Base-by-base conservation (phyloP, 306 rosid species). In the Canavalia ensiformis region DNA sequence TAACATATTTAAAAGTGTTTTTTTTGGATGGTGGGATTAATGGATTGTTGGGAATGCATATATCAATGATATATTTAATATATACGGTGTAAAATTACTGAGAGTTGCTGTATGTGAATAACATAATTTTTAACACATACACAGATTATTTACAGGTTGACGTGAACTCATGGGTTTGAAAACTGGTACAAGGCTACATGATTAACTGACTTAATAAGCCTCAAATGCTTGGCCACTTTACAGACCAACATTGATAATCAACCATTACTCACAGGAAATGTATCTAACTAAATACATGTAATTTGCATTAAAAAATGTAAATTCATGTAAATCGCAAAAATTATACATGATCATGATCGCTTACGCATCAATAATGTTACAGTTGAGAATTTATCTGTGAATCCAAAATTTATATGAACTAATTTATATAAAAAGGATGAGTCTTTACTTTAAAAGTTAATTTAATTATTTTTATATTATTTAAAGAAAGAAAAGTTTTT, bases 301-400 rank as follows among this genome's bases (percentile, higher is more conserved):
- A 11, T 64, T 60, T 13, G 39, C 50, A 8, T 54, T 42, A 30
- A 63, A 64, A 46, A 64, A 46, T 4, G 72, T 60, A 52, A 51
- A n/a, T 71, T 71, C 68, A 50, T 5, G 42, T 34, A 69, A 51
- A 42, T 25, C 4, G 65, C 50, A 35, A 50, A 47, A 68, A 41
- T 10, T 55, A 59, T 30, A 30, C 67, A 47, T 45, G 46, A 37
- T 4, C 3, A 72, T 33, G 63, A 35, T 25, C 37, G 57, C 56
- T 76, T 9, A 42, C 64, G 62, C 52, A 31, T 42, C 54, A 57
- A 34, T 79, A 45, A 0, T 70, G 39, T 68, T 68, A 70, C 39
- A 39, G 18, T n/a, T n/a, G 42, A 54, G 54, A 44, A 77, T 51
- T 77, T 77, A 71, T 77, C 76, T 52, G 69, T 44, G 30, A 7